A percentile compares a stretch with the other conserved stretches of the same genome.
Conservation (phyloP, 2,329 filamentous ascomycete species). For the Cladophialophora immunda region DNA sequence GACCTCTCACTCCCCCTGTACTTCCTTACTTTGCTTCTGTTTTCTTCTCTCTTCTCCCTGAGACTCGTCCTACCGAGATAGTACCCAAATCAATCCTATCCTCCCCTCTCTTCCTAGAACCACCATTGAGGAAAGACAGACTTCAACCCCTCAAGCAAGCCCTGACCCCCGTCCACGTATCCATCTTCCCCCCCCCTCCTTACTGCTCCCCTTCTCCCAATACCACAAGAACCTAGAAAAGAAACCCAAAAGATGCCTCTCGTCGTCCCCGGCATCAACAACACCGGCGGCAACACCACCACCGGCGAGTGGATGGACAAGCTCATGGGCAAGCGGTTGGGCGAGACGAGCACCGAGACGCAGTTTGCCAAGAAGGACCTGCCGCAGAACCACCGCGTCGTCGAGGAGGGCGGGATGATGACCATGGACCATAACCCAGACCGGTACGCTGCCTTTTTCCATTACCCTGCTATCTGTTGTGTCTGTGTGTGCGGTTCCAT, state of each 20-base stretch:
- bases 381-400: conserved; percentile 53
- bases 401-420: conserved; percentile 48
- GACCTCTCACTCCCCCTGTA: too few species aligned
- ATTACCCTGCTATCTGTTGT: background rate
- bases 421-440: conserved; percentile 55
- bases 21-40: background rate
- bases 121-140: too few species aligned
- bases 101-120: too few species aligned
- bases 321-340: conserved; percentile 57
- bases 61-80: background rate
- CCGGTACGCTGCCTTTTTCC: conserved; percentile 45
- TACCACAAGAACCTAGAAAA: background rate
- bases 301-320: conserved; percentile 51
- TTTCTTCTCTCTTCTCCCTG: background rate
- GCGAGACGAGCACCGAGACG: conserved; percentile 45
- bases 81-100: background rate
- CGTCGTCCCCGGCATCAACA: conserved; percentile 55
- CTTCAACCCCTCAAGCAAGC: background rate
- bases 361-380: conserved; percentile 58
- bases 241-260: conserved; percentile 53
- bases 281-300: conserved; percentile 26
- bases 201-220: background rate
- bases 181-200: background rate
- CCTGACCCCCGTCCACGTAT: background rate
- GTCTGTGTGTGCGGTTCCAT: background rate